A percentile compares a stretch with the other conserved stretches of the same genome.
phyloP scores from a whole-genome alignment of 257 asterid species.

The Plectranthus barbatus region DNA sequence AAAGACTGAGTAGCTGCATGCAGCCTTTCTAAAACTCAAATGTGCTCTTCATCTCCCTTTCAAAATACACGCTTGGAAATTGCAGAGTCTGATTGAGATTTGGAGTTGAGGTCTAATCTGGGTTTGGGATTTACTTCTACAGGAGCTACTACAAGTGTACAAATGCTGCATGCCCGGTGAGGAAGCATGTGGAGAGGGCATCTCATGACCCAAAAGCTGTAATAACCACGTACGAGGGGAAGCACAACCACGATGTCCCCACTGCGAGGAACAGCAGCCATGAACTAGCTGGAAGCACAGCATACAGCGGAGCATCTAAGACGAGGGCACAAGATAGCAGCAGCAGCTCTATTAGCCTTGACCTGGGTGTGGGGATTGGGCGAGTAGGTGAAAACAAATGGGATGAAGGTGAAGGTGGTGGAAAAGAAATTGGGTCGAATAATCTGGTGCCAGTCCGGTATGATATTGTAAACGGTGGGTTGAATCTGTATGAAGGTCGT shows the following conservation, averaged over 20 bases:
- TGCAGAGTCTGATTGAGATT: too few species aligned
- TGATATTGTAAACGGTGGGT: conserved; percentile 39
- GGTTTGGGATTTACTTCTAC: conserved; percentile 14
- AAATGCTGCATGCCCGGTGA: conserved; percentile 77
- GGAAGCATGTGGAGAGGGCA: conserved; percentile 98
- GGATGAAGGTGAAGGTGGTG: conserved; percentile 19
- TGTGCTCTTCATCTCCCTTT: background rate
- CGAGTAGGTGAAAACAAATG: conserved; percentile 24
- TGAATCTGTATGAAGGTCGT: conserved; percentile 39
- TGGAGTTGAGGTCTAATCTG: too few species aligned
- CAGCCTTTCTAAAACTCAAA: too few species aligned
- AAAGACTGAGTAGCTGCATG: background rate
- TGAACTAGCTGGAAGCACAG: conserved; percentile 40
- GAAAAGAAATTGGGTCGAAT: too few species aligned
- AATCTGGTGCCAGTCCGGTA: conserved; percentile 33
- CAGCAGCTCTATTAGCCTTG: conserved; percentile 50
- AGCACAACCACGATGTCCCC: conserved; percentile 92
- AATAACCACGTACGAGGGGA: conserved; percentile 92
- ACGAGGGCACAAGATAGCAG: conserved; percentile 40
- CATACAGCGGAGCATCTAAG: conserved; percentile 30
- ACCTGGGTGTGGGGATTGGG: conserved; percentile 80
- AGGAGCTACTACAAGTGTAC: conserved; percentile 99
- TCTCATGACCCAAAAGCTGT: conserved; percentile 95
- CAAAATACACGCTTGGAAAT: background rate
- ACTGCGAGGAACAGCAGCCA: conserved; percentile 61